Evolutionary conservation across 495 filamentous ascomycete genomes (phyloP).

Genomic region (Copromyces sp.): DNA sequence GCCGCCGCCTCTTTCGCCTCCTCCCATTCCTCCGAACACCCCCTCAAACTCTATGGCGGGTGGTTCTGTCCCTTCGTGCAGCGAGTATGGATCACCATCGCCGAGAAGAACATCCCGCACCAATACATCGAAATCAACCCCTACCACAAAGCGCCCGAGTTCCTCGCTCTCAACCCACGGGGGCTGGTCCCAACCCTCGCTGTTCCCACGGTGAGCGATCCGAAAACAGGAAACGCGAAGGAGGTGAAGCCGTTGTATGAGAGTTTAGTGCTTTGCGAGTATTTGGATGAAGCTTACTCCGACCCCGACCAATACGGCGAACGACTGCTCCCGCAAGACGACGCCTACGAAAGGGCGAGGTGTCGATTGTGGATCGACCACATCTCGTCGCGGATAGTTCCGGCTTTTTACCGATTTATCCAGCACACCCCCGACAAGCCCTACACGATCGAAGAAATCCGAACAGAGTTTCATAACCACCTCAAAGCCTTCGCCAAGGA

Average conservation of each 20-base stretch:
- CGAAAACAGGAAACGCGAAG: slow-evolving; percentile 13
- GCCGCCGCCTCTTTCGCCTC: slow-evolving; percentile 26
- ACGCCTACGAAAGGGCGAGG: slow-evolving; percentile 46
- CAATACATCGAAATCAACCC: slow-evolving; percentile 67
- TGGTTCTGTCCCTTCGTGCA: slow-evolving; percentile 53
- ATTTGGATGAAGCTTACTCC: slow-evolving; percentile 54
- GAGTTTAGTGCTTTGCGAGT: slow-evolving; percentile 56
- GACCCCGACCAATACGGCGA: slow-evolving; percentile 19
- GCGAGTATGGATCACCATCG: slow-evolving; percentile 54
- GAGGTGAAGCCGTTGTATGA: slow-evolving; percentile 52
- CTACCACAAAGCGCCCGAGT: slow-evolving; percentile 53
- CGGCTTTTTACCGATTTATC: slow-evolving; percentile 53
- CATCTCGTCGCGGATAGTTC: slow-evolving; percentile 51
- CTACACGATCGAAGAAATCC: slow-evolving; percentile 30
- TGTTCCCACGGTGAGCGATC: slow-evolving; percentile 9
- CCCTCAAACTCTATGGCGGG: slow-evolving; percentile 38
- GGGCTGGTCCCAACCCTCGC: slow-evolving; percentile 58
- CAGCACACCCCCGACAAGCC: slow-evolving; percentile 49
- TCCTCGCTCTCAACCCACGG: slow-evolving; percentile 57
- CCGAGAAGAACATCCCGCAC: slow-evolving; percentile 61
- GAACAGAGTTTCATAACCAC: slow-evolving; percentile 38
- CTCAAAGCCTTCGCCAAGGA: slow-evolving; percentile 47
- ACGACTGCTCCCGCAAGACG: slow-evolving; percentile 42
- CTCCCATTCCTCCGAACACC: slow-evolving; percentile 22
- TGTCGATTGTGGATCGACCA: slow-evolving; percentile 62